Conservation (phyloP, 2,329 filamentous ascomycete species). For the Talaromyces sp. region DNA sequence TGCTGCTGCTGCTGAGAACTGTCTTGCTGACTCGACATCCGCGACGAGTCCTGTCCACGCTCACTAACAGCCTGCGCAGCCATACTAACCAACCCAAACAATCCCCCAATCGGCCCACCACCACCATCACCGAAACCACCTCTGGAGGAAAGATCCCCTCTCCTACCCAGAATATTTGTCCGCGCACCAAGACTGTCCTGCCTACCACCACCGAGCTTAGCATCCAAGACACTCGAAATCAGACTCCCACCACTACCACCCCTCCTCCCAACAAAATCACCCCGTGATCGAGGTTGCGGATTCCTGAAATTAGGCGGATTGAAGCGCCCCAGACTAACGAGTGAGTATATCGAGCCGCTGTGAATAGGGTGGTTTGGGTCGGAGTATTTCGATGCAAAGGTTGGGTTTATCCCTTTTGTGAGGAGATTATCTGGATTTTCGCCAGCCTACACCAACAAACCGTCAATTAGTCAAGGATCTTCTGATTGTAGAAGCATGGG, state of each 20-base stretch:
- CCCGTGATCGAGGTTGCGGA: neutral
- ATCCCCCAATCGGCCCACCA: neutral
- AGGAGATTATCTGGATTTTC: constrained; percentile 15
- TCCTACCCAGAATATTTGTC: neutral
- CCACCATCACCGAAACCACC: neutral
- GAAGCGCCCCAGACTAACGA: neutral
- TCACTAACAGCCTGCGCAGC: constrained; percentile 8
- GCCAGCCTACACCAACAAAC: neutral
- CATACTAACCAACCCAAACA: constrained; percentile 6
- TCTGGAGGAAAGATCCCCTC: neutral
- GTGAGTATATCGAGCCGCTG: constrained; percentile 5
- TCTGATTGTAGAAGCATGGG: no score
- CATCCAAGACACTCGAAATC: neutral
- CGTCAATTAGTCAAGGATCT: neutral
- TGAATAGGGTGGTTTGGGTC: constrained; percentile 19
- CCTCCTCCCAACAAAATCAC: neutral
- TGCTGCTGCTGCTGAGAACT: neutral
- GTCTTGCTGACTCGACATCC: neutral
- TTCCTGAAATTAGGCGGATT: neutral
- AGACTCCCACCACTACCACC: neutral
- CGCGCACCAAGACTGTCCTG: neutral
- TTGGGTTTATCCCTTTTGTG: constrained; percentile 10
- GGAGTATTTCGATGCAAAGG: constrained; percentile 13
- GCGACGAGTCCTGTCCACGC: neutral
- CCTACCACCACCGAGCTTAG: neutral